Conservation (phyloP, 1,139 yeast species). For the Sugiyamaella sp. region DNA sequence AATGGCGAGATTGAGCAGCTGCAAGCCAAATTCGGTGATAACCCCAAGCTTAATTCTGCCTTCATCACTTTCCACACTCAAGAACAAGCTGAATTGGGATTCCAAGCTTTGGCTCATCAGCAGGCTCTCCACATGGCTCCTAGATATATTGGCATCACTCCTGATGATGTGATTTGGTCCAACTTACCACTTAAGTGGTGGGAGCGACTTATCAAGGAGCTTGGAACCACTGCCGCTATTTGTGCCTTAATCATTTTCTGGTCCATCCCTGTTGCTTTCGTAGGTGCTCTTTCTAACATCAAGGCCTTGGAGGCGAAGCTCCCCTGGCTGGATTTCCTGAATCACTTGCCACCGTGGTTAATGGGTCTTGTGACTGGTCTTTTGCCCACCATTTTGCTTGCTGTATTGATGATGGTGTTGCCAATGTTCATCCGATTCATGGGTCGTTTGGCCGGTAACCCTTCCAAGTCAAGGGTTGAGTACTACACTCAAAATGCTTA, state of each 20-base stretch:
- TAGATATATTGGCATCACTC: conserved; percentile 68
- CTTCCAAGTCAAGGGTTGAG: conserved; percentile 73
- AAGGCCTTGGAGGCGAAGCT: conserved; percentile 58
- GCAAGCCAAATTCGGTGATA: conserved; percentile 54
- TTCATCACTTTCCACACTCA: conserved; percentile 87
- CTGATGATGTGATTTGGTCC: conserved; percentile 83
- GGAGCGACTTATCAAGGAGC: conserved; percentile 66
- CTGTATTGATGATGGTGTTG: conserved; percentile 80
- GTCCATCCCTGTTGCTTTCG: conserved; percentile 95
- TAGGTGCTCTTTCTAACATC: conserved; percentile 88
- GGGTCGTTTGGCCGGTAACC: conserved; percentile 73
- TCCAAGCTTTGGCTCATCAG: conserved; percentile 71
- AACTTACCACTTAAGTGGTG: conserved; percentile 85
- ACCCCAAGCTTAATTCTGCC: conserved; percentile 58
- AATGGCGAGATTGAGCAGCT: conserved; percentile 63
- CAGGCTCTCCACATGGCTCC: conserved; percentile 65
- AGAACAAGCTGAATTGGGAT: conserved; percentile 87
- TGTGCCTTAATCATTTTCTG: conserved; percentile 70
- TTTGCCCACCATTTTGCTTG: conserved; percentile 80
- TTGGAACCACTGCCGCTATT: conserved; percentile 63
- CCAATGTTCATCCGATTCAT: conserved; percentile 76
- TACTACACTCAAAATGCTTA: conserved; percentile 82
- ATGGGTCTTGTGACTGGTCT: conserved; percentile 85
- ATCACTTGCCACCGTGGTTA: conserved; percentile 64
- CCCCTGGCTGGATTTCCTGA: conserved; percentile 69